Evolutionary conservation across 2,329 filamentous ascomycete genomes (phyloP).

Genomic region (Pyrenophora graminea): DNA sequence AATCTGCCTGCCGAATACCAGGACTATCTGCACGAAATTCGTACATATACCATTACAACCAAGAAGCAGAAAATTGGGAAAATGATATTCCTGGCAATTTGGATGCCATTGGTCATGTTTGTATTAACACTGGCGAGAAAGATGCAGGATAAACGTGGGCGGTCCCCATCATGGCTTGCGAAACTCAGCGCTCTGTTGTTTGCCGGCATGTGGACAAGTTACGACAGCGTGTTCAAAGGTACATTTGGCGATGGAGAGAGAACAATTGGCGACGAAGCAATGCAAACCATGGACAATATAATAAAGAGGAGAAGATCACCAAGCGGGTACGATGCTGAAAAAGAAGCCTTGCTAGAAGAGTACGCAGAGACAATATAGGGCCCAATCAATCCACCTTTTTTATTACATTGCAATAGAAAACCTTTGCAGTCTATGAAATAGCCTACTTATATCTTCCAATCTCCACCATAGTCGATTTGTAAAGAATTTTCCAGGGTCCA

Average conservation of each 20-base stretch:
- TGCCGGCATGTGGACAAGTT: slow-evolving; percentile 63
- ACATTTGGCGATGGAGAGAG: slow-evolving; percentile 88
- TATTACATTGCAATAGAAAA: too few relatives aligned
- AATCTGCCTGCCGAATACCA: slow-evolving; percentile 79
- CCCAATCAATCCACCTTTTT: too few relatives aligned
- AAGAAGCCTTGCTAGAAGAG: slow-evolving; percentile 17
- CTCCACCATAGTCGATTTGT: background rate
- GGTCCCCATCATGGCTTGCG: slow-evolving; percentile 69
- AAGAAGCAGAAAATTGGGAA: slow-evolving; percentile 68
- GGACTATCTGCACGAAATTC: slow-evolving; percentile 69
- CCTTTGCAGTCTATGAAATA: too few relatives aligned
- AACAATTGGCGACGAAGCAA: slow-evolving; percentile 46
- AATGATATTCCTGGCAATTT: slow-evolving; percentile 63
- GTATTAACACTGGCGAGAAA: slow-evolving; percentile 55
- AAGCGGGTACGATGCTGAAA: slow-evolving; percentile 15
- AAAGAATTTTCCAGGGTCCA: background rate
- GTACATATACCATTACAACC: slow-evolving; percentile 72
- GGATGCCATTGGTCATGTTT: slow-evolving; percentile 62
- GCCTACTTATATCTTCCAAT: too few relatives aligned
- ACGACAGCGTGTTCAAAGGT: slow-evolving; percentile 66
- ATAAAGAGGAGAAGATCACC: background rate
- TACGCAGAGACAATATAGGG: background rate
- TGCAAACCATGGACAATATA: background rate
- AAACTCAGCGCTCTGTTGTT: slow-evolving; percentile 58
- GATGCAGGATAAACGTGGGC: slow-evolving; percentile 69